Percentiles rank a stretch among this genome's conserved stretches.
Evolutionary conservation across 495 filamentous ascomycete species (phyloP).

Genomic region (Penicillium coprophilum): DNA sequence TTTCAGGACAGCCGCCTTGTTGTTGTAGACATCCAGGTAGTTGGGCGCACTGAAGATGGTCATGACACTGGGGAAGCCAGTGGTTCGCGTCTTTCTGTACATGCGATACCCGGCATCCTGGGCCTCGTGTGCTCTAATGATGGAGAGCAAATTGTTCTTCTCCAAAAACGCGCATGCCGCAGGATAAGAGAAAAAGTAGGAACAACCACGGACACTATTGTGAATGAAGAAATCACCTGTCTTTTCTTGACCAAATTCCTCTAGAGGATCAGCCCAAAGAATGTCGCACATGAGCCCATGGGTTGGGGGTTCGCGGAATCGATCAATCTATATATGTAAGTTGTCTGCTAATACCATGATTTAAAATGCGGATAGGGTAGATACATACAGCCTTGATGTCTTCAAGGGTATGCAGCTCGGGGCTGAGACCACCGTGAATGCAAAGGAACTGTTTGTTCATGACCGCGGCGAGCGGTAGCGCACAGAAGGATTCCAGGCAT

Average conservation of each 20-base stretch:
- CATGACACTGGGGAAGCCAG: conserved; percentile 98
- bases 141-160: conserved; percentile 96
- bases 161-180: conserved; percentile 97
- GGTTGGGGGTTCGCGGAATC: conserved; percentile 94
- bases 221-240: conserved; percentile 95
- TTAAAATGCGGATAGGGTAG: neutral
- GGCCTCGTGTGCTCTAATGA: conserved; percentile 98
- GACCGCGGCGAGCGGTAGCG: conserved; percentile 87
- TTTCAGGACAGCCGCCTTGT: conserved; percentile 97
- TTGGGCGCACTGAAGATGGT: conserved; percentile 99
- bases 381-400: conserved; percentile 78
- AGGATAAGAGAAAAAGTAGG: conserved; percentile 98
- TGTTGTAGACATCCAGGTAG: conserved; percentile 99
- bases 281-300: conserved; percentile 99
- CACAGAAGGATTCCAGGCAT: conserved; percentile 97
- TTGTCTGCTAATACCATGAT: neutral
- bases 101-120: conserved; percentile 98
- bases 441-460: conserved; percentile 99
- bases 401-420: conserved; percentile 92
- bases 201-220: conserved; percentile 97
- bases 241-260: conserved; percentile 98
- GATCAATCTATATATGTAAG: conserved; percentile 70
- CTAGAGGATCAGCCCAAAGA: conserved; percentile 97
- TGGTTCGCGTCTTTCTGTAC: conserved; percentile 97
- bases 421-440: conserved; percentile 94